phyloP scores from a whole-genome alignment of 176 grass and related monocot species.

The Hyparrhenia diplandra region DNA sequence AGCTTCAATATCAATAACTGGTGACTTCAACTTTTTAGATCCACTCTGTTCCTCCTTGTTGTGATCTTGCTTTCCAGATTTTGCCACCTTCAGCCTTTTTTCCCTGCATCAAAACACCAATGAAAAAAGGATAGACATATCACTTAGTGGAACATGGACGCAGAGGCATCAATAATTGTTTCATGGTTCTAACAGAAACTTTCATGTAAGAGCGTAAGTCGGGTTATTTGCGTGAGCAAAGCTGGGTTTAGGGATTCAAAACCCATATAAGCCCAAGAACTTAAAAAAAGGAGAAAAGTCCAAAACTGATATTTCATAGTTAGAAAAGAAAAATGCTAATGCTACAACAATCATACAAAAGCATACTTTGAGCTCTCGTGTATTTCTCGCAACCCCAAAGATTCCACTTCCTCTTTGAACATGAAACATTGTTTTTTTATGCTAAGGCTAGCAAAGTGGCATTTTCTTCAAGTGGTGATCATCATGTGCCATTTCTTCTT shows the following conservation, averaged over 20 bases:
- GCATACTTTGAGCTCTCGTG: too few relatives aligned
- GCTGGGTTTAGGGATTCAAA: background rate
- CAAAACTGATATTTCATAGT: too few relatives aligned
- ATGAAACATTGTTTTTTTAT: too few relatives aligned
- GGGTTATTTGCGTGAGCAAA: background rate
- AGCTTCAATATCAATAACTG: conserved; percentile 2
- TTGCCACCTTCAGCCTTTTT: conserved; percentile 23
- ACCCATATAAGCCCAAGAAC: background rate
- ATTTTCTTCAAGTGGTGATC: too few relatives aligned
- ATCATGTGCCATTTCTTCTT: too few relatives aligned
- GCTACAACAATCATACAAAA: too few relatives aligned
- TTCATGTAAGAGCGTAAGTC: background rate
- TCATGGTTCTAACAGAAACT: background rate
- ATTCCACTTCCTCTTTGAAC: too few relatives aligned
- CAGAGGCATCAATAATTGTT: background rate
- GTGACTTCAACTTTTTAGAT: background rate
- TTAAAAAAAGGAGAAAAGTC: background rate
- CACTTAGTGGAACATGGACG: conserved; percentile 12
- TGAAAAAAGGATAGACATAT: conserved; percentile 1
- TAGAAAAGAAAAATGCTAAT: too few relatives aligned
- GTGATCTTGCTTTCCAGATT: conserved; percentile 2
- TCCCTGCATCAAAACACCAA: conserved; percentile 25
- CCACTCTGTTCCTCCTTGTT: background rate
- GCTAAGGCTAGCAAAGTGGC: too few relatives aligned
- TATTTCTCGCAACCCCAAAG: too few relatives aligned